Conservation (phyloP, 2,329 filamentous ascomycete species). For the Elsinoe batatas region DNA sequence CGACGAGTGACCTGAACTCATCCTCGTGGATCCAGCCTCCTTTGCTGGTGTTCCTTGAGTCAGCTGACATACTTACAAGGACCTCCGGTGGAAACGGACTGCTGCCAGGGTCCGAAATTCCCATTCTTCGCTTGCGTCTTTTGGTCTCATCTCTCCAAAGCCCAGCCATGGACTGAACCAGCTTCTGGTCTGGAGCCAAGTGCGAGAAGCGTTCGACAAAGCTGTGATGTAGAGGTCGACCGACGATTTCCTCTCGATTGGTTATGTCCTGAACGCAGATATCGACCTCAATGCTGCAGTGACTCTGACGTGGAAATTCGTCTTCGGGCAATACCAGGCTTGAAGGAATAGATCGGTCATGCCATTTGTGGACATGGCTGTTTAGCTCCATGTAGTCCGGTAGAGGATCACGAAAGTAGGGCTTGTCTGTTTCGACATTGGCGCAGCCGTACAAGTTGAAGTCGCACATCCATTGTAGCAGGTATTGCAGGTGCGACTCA, state of each 20-base stretch:
- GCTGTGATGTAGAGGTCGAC: conserved; percentile 74
- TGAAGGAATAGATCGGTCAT: conserved; percentile 58
- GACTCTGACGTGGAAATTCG: conserved; percentile 64
- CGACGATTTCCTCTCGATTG: conserved; percentile 66
- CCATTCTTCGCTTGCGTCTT: conserved; percentile 63
- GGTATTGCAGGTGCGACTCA: conserved; percentile 84
- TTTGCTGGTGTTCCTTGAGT: conserved; percentile 59
- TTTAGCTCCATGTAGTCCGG: conserved; percentile 58
- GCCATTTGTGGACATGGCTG: conserved; percentile 61
- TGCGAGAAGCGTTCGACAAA: conserved; percentile 66
- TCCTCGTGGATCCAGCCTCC: conserved; percentile 90
- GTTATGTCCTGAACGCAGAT: conserved; percentile 79
- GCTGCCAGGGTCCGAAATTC: conserved; percentile 51
- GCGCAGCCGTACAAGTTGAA: conserved; percentile 95
- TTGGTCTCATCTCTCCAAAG: conserved; percentile 85
- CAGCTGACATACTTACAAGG: conserved; percentile 80
- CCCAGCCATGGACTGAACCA: conserved; percentile 88
- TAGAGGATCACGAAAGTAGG: conserved; percentile 65
- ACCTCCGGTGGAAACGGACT: conserved; percentile 74
- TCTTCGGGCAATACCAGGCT: conserved; percentile 52
- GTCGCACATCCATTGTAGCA: conserved; percentile 96
- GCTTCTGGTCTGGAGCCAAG: conserved; percentile 58
- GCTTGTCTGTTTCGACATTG: conserved; percentile 64
- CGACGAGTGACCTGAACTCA: conserved; percentile 61
- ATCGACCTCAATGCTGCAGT: conserved; percentile 85